A percentile compares a stretch with the other conserved stretches of the same genome.
Conservation (phyloP, 1,284 basidiomycete species). For the Apiotrichum porosum region DNA sequence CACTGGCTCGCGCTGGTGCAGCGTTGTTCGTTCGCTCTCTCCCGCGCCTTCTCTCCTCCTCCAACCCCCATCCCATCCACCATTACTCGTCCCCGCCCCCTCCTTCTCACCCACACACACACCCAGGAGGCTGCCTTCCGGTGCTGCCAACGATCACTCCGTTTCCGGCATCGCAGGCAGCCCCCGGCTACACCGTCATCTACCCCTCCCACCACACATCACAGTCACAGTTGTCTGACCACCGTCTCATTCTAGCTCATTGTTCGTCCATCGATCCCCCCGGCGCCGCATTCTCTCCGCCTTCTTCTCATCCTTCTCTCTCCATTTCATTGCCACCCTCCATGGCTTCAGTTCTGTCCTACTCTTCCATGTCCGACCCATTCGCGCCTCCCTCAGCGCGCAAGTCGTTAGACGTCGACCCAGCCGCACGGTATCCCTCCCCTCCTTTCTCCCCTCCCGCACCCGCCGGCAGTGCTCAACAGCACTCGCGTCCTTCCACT, state of each 20-base stretch:
- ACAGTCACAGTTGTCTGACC: neutral
- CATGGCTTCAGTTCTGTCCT: constrained; percentile 12
- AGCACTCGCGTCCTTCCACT: constrained; percentile 13
- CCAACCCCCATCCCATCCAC: too few species aligned
- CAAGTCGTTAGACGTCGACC: constrained; percentile 11
- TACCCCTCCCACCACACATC: neutral
- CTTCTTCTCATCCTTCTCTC: neutral
- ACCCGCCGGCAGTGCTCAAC: constrained; percentile 1
- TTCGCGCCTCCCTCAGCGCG: constrained; percentile 15
- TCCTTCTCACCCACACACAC: too few species aligned
- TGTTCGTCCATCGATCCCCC: neutral
- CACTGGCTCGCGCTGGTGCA: too few species aligned
- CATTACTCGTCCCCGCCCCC: too few species aligned
- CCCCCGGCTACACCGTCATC: neutral
- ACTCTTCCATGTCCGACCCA: constrained; percentile 17
- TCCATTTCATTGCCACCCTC: constrained; percentile 1
- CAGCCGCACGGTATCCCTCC: constrained; percentile 9
- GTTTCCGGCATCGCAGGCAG: too few species aligned
- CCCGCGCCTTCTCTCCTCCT: too few species aligned
- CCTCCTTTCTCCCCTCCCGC: constrained; percentile 11
- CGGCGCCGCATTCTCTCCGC: too few species aligned
- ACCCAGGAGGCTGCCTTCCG: too few species aligned
- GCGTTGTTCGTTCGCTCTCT: too few species aligned
- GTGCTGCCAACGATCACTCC: too few species aligned
- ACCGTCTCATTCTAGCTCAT: neutral